Percentiles rank a stretch among this genome's conserved stretches.
phyloP scores from a whole-genome alignment of 768 basidiomycete genomes.

The Tulasnella sp. region DNA sequence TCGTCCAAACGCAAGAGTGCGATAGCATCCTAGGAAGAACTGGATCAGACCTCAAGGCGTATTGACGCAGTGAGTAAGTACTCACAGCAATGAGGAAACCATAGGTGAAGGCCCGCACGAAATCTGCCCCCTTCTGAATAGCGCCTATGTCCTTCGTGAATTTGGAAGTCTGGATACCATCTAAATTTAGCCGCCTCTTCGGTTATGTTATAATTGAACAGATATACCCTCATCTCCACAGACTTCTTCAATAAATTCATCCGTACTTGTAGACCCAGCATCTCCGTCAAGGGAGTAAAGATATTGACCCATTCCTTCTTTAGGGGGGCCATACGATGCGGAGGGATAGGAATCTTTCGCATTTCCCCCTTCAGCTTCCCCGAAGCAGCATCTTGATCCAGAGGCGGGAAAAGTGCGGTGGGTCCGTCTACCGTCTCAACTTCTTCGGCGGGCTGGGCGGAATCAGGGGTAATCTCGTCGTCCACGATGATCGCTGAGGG shows the following conservation, averaged over 20 bases:
- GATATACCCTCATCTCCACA: constrained; percentile 83
- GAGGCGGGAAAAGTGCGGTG: constrained; percentile 50
- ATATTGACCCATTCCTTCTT: constrained; percentile 95
- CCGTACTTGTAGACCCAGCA: constrained; percentile 86
- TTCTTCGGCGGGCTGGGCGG: neutral
- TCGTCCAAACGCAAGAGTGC: constrained; percentile 93
- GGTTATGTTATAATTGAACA: neutral
- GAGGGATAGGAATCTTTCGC: constrained; percentile 85
- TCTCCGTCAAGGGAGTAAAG: constrained; percentile 91
- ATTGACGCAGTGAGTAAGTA: neutral
- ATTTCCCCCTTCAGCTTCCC: constrained; percentile 66
- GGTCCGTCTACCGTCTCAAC: neutral
- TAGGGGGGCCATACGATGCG: constrained; percentile 93
- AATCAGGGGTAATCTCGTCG: neutral
- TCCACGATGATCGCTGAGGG: neutral
- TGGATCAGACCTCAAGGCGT: neutral
- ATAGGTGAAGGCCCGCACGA: constrained; percentile 86
- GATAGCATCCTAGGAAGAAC: constrained; percentile 65
- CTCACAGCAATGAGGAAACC: constrained; percentile 92
- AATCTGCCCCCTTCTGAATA: constrained; percentile 94
- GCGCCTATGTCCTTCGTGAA: constrained; percentile 89
- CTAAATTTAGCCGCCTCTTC: constrained; percentile 24
- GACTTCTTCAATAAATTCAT: constrained; percentile 89
- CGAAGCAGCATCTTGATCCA: constrained; percentile 28
- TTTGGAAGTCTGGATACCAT: constrained; percentile 60